These are phyloP conservation scores for Ascosphaera apis DNA, from an alignment of 2,329 filamentous ascomycete species.

Conservation along the genomic window DNA sequence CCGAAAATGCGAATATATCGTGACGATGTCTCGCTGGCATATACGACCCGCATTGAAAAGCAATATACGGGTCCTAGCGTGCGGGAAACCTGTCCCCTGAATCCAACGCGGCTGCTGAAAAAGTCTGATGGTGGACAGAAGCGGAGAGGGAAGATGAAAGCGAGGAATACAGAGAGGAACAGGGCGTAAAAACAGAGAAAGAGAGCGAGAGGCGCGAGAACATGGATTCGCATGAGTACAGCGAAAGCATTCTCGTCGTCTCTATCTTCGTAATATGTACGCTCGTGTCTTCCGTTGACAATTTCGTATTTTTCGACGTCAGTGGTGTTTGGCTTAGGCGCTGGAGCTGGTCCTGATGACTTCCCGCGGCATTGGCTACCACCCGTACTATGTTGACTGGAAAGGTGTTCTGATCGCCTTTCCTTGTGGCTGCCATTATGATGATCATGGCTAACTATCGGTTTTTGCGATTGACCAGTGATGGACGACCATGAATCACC, in stretches of 20 bases:
- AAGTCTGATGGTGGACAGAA: conserved; percentile 23
- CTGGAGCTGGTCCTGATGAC: conserved; percentile 4
- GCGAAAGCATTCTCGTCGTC: conserved; percentile 11
- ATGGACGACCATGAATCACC: no score
- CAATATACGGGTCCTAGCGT: conserved; percentile 28
- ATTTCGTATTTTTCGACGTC: not conserved
- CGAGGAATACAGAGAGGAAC: conserved; percentile 26
- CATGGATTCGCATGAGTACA: conserved; percentile 26
- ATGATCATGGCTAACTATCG: no score
- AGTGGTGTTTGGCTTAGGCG: conserved; percentile 1
- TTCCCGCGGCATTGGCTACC: conserved; percentile 1
- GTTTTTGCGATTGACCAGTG: no score
- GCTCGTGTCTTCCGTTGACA: conserved; percentile 4
- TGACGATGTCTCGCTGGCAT: conserved; percentile 8
- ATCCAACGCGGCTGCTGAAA: conserved; percentile 21
- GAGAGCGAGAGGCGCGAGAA: conserved; percentile 31
- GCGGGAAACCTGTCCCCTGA: conserved; percentile 26
- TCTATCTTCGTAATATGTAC: not conserved
- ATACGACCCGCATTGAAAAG: conserved; percentile 22
- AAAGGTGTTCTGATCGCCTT: conserved; percentile 3
- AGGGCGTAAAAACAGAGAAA: conserved; percentile 31
- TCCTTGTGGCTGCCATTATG: no score
- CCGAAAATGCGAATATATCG: conserved; percentile 3
- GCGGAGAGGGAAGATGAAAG: conserved; percentile 30
- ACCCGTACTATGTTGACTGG: conserved; percentile 3